Base-by-base conservation (phyloP, 1,284 basidiomycete species). In the Cutaneotrichosporon sp. region DNA sequence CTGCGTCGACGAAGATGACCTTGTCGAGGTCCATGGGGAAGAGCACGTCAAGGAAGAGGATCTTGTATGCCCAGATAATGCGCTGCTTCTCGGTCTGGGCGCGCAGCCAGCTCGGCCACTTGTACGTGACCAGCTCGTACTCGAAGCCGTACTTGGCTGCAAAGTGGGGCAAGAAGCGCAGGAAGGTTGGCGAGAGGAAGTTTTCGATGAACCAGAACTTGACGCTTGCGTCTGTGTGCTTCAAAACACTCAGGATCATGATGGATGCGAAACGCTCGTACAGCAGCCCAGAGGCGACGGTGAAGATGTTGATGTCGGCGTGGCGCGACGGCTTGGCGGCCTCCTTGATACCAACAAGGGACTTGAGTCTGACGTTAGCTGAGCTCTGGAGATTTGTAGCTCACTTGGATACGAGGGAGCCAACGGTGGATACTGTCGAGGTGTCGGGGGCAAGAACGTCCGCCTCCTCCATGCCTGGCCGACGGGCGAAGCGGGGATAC, bases 151-250 rank as follows among this genome's bases (percentile, higher is more conserved):
- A 97, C 60, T 87, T 87, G 61, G 83, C 77, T 0, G 91, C 90
- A 61, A 96, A 82, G 64, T 92, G 87, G 0, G 94, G 94, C 49
- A 97, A 88, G 73, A 97, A 96, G 80, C 90, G 89, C 55, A 97
- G 79, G 82, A 98, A 98, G 0, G 92, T 90, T 0, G 94, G 94
- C 0, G 94, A 97, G 20, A 98, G 80, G 81, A 97, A 98, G 76
- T 98, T 98, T 69, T 97, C 70, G 62, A 98, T 97, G 75, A 98
- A 97, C 94, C 94, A 98, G 76, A 98, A 98, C 72, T 98, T 98
- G 73, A 97, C 92, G 22, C 82, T 86, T 64, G 85, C 87, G 29
- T 91, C 83, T 3, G 94, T 98, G 68, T 98, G 93, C 51, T 85
- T 84, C 62, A 98, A 80, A 22, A 98, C 96, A 63, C 89, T 93